A percentile compares a stretch with the other conserved stretches of the same genome.
Conservation (phyloP, 2,329 filamentous ascomycete genomes). For the Parafenestella ontariensis region DNA sequence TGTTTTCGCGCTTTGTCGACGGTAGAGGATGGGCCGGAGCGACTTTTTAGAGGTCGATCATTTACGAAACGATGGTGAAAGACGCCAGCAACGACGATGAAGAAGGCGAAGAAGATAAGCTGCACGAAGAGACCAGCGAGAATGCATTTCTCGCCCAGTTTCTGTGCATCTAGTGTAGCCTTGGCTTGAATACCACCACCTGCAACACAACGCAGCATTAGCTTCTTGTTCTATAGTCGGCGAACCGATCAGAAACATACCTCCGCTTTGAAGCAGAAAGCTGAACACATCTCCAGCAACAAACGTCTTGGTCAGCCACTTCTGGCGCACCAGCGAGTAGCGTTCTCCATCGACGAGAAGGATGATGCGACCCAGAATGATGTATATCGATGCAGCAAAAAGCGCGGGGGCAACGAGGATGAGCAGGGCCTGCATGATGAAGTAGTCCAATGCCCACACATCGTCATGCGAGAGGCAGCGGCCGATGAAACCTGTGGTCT, state of each 20-base stretch:
- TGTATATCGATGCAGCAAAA: conserved; percentile 59
- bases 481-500: conserved; percentile 59
- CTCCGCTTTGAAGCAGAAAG: conserved; percentile 51
- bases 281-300: conserved; percentile 56
- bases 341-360: conserved; percentile 47
- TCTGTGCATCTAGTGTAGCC: conserved; percentile 7
- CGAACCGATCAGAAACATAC: conserved; percentile 21
- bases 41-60: conserved; percentile 10
- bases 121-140: conserved; percentile 52
- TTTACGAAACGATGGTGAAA: conserved; percentile 28
- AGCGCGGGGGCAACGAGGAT: conserved; percentile 56
- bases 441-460: conserved; percentile 49
- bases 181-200: conserved; percentile 27
- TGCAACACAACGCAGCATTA: background rate
- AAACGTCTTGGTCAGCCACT: conserved; percentile 55
- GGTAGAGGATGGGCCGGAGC: background rate
- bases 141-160: conserved; percentile 28
- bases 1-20: background rate
- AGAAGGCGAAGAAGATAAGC: conserved; percentile 58
- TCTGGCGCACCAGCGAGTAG: conserved; percentile 48
- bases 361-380: conserved; percentile 57
- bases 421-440: conserved; percentile 53
- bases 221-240: conserved; percentile 25
- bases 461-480: conserved; percentile 50
- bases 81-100: conserved; percentile 43